These are phyloP conservation scores for Citrullus colocynthis DNA, from an alignment of 306 rosid genomes.

Conservation along the genomic window DNA sequence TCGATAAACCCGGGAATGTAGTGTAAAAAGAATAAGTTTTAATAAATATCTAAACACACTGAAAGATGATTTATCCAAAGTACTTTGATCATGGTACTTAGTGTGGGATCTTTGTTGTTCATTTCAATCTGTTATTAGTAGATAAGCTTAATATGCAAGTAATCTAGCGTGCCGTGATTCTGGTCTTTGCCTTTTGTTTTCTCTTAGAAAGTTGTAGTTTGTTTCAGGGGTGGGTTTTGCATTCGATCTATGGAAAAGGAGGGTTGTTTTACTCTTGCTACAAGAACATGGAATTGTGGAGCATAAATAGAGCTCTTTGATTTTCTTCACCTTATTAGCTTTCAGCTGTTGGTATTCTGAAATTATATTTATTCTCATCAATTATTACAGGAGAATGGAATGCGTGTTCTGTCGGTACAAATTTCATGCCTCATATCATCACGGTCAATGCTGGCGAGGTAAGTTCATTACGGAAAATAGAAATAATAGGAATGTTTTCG, in stretches of 20 bases:
- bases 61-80: not conserved
- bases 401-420: conserved; percentile 38
- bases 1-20: not conserved
- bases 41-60: not conserved
- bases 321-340: not conserved
- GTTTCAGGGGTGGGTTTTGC: not conserved
- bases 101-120: not conserved
- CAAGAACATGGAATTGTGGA: not conserved
- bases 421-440: conserved; percentile 72
- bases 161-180: not conserved
- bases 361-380: conserved; percentile 8
- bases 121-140: not conserved
- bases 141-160: not conserved
- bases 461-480: conserved; percentile 11
- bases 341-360: not conserved
- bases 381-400: conserved; percentile 43
- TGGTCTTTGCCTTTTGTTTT: not conserved
- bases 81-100: not conserved
- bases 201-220: not conserved
- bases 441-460: conserved; percentile 77
- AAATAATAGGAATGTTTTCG: not conserved
- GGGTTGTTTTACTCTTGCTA: not conserved
- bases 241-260: not conserved
- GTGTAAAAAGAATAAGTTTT: not conserved
- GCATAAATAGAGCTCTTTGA: not conserved